Base-by-base conservation (phyloP, 225 moss, liverwort and hornwort species). In the Bryum argenteum region DNA sequence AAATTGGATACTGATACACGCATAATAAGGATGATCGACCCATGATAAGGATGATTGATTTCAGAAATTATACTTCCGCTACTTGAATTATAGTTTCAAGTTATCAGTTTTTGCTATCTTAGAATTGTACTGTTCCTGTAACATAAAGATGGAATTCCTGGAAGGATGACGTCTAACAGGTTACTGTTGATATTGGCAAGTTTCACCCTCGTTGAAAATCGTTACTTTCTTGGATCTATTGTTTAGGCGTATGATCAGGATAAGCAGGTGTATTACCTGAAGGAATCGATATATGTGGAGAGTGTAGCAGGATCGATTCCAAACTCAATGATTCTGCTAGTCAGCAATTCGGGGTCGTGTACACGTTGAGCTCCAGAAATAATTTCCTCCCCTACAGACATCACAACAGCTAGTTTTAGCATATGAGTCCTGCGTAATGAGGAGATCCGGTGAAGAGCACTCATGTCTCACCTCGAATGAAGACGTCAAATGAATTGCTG, bases 401-500 rank as follows among this genome's bases (percentile, higher is more conserved):
- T 54, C 41, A 59, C 51, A 57, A 69, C 8, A 38, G 37, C 5
- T 9, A 73, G 10, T 21, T 54, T 59, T 3, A 74, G 59, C 23
- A 40, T 39, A 54, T 7, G 16, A 54, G 40, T 67, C 54, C 21
- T 21, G 56, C 45, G 8, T 18, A 11, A 51, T 58, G 1, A 21
- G 10, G 14, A 10, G 39, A 23, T 54, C 38, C 26, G 17, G 15
- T 1, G 43, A 53, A 51, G 76, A 33, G 33, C 33, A 4, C 33
- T 33, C 9, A 5, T 28, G 20, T 11, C 14, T 23, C 69, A 96
- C 93, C 96, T 86, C 96, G 75, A 66, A 97, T 91, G 26, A 97
- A 97, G 15, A 93, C 93, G 82, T 97, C 93, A 56, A 97, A 97
- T 1, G 96, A 97, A 73, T 97, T 97, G 60, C 87, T 90, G 65